Conservation (phyloP, 768 basidiomycete genomes). For the Trametes gibbosa region DNA sequence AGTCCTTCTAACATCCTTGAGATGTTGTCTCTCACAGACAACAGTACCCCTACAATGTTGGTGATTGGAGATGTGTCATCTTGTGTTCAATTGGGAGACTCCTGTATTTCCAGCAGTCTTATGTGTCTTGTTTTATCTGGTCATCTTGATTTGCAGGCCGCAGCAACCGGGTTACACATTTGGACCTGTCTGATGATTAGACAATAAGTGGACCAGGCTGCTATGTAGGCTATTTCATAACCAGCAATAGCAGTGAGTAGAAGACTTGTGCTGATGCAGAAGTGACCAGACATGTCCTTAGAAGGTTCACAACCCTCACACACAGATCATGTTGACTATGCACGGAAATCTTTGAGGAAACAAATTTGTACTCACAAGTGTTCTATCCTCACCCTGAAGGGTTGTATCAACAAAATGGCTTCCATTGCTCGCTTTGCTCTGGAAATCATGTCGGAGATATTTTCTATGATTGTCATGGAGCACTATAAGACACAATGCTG, state of each 20-base stretch:
- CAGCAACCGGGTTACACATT: no score
- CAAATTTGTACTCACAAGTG: neutral
- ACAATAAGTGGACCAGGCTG: no score
- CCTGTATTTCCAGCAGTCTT: neutral
- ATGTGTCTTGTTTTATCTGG: neutral
- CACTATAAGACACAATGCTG: neutral
- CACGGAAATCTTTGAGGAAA: neutral
- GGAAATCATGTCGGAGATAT: constrained; percentile 8
- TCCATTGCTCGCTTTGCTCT: neutral
- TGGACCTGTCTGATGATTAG: no score
- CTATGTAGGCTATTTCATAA: no score
- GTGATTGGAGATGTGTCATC: neutral
- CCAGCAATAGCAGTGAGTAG: no score
- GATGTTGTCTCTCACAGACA: neutral
- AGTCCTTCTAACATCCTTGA: neutral
- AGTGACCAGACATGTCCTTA: neutral
- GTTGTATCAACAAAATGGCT: neutral
- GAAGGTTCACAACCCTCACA: neutral
- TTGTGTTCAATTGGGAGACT: neutral
- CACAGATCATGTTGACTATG: neutral
- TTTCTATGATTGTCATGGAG: neutral
- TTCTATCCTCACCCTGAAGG: neutral
- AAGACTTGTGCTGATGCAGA: neutral
- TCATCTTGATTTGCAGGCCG: neutral
- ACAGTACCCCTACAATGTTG: neutral